Evolutionary conservation across 192 early-diverging fungal species (phyloP).

Genomic region (Coemansia sp.): DNA sequence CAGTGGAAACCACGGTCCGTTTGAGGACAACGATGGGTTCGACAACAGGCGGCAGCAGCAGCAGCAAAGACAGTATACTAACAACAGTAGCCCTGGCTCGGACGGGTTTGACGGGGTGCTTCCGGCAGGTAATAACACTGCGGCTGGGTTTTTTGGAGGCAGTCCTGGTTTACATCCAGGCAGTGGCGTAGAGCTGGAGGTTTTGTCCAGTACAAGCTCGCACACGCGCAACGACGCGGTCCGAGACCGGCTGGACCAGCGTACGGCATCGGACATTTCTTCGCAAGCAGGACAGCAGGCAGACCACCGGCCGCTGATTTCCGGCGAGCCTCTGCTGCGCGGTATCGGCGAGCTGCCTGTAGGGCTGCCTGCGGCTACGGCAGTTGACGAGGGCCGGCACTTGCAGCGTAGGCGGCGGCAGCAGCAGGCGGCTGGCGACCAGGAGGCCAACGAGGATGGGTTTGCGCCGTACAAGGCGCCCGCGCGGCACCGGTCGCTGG

Average conservation of each 20-base stretch:
- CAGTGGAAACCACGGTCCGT: not conserved
- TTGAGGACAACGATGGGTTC: constrained; percentile 22
- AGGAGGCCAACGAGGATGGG: constrained; percentile 16
- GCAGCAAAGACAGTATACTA: constrained; percentile 5
- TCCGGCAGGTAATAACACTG: constrained; percentile 4
- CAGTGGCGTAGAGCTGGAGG: constrained; percentile 50
- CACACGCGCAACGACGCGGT: constrained; percentile 44
- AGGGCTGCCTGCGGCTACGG: not conserved
- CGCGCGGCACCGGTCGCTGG: constrained; percentile 65
- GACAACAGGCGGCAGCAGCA: constrained; percentile 5
- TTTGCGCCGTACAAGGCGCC: constrained; percentile 45
- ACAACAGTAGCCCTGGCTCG: constrained; percentile 9
- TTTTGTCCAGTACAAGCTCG: constrained; percentile 48
- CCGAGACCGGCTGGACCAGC: constrained; percentile 46
- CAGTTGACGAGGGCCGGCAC: constrained; percentile 22
- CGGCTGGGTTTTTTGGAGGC: constrained; percentile 35
- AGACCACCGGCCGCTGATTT: constrained; percentile 45
- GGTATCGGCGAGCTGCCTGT: constrained; percentile 40
- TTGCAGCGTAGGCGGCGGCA: constrained; percentile 27
- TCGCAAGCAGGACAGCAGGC: constrained; percentile 34
- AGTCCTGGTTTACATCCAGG: not conserved
- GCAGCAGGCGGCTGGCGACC: constrained; percentile 12
- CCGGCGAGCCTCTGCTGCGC: constrained; percentile 38
- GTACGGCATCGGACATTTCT: constrained; percentile 48
- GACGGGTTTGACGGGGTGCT: constrained; percentile 43